Conservation (phyloP, 2,329 filamentous ascomycete genomes). For the Fusarium solani-melongenae region DNA sequence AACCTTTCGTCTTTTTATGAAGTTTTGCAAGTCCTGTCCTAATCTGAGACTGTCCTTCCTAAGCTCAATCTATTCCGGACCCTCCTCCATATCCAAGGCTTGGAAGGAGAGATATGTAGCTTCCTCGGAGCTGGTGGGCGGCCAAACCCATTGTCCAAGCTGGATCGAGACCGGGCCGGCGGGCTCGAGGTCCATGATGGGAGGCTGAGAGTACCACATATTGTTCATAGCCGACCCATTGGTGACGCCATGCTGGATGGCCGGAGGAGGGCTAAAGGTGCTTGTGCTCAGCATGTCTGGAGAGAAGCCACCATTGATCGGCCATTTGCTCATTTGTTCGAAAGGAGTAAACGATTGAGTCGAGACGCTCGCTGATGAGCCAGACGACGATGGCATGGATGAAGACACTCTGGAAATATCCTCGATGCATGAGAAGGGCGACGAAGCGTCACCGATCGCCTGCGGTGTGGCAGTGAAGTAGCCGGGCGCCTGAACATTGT, state of each 20-base stretch:
- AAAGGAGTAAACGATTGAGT: conserved; percentile 38
- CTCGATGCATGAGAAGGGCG: conserved; percentile 28
- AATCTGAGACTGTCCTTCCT: neutral
- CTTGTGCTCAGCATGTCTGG: conserved; percentile 34
- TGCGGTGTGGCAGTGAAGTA: conserved; percentile 16
- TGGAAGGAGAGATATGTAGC: conserved; percentile 29
- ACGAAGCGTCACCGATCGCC: conserved; percentile 11
- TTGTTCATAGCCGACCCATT: conserved; percentile 40
- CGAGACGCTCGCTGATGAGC: conserved; percentile 35
- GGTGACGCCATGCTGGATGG: conserved; percentile 37
- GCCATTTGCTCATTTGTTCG: conserved; percentile 43
- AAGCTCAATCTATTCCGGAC: conserved; percentile 3
- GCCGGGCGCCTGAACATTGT: conserved; percentile 8
- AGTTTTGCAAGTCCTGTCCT: neutral
- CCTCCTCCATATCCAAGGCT: conserved; percentile 33
- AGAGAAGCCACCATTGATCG: conserved; percentile 36
- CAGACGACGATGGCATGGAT: conserved; percentile 38
- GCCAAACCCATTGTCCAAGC: conserved; percentile 45
- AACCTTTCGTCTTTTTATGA: neutral
- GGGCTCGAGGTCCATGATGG: conserved; percentile 46
- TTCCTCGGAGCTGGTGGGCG: conserved; percentile 34
- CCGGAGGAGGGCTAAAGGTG: conserved; percentile 23
- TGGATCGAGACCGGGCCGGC: conserved; percentile 35
- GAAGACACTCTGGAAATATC: conserved; percentile 35
- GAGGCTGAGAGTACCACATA: conserved; percentile 45